Base-by-base conservation (phyloP, 2,329 filamentous ascomycete species). In the Botryotinia calthae region DNA sequence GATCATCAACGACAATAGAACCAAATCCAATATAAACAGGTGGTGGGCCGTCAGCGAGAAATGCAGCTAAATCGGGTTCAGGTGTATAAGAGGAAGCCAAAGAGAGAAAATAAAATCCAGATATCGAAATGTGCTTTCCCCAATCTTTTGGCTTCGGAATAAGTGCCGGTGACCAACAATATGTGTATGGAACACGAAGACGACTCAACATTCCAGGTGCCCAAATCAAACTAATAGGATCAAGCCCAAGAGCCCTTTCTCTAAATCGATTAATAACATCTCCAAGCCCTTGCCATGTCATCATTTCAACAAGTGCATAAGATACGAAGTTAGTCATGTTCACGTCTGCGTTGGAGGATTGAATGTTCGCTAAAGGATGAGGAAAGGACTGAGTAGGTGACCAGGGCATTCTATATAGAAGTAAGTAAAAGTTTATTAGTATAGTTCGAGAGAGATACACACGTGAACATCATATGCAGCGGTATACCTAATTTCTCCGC, bases 231-330 rank as follows among this genome's bases (percentile, higher is more conserved):
- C 92, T 94, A 59, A 98, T 86, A 0, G 91, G 88, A 62, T 96
- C 92, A 0, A 98, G 84, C 40, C 92, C 91, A 1, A 97, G 85
- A 22, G 88, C 88, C 73, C 90, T 90, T 76, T 91, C 90, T 70
- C 95, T 87, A 79, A 97, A 98, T 18, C 90, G 87, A 79, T 98
- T 98, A 80, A 98, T 95, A 9, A 98, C 85, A 81, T 98, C 95
- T 54, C 95, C 95, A 6, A 97, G 84, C 0, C 90, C 91, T 81
- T 93, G 90, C 90, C 90, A 93, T 25, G 91, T 91, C 82, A 93
- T 85, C 84, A 92, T 89, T 74, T 93, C 91, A 2, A 93, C 88
- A 59, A 93, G 83, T 7, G 87, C 87, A 78, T 93, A 93, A 1
- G 88, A 89, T 51, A 92, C 86, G 78, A 90, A 92, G 75, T 93